These are phyloP conservation scores for Colletotrichum falcatum DNA, from an alignment of 2,329 filamentous ascomycete species.

Conservation along the genomic window DNA sequence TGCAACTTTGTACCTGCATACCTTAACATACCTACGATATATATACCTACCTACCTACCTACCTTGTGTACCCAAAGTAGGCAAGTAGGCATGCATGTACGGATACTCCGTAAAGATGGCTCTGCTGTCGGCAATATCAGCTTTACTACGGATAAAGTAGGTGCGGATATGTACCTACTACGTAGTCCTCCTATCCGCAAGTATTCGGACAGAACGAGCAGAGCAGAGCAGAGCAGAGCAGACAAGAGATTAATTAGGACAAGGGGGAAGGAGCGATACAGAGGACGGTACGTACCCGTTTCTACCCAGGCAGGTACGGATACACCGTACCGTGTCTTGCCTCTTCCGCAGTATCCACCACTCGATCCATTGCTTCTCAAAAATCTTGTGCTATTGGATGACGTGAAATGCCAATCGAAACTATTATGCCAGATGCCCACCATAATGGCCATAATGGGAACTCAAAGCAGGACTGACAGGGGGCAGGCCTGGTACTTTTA, in stretches of 20 bases:
- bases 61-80: too few relatives aligned
- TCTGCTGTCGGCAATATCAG: neutral
- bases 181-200: neutral
- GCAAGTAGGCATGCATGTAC: too few relatives aligned
- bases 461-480: slow-evolving; percentile 10
- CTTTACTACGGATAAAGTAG: too few relatives aligned
- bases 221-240: neutral
- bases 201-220: too few relatives aligned
- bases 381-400: slow-evolving; percentile 20
- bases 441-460: slow-evolving; percentile 17
- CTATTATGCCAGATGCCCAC: neutral
- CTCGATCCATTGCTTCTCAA: neutral
- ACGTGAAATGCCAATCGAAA: slow-evolving; percentile 7
- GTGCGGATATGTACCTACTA: too few relatives aligned
- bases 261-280: slow-evolving; percentile 1
- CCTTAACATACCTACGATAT: too few relatives aligned
- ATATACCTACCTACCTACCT: too few relatives aligned
- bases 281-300: too few relatives aligned
- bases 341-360: slow-evolving; percentile 23
- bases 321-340: slow-evolving; percentile 10
- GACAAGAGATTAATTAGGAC: neutral
- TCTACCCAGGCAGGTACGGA: too few relatives aligned
- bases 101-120: too few relatives aligned
- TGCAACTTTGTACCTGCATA: too few relatives aligned
- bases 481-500: slow-evolving; percentile 28